phyloP scores from a whole-genome alignment of 1,284 basidiomycete genomes.

The Ceratobasidium papillatum region DNA sequence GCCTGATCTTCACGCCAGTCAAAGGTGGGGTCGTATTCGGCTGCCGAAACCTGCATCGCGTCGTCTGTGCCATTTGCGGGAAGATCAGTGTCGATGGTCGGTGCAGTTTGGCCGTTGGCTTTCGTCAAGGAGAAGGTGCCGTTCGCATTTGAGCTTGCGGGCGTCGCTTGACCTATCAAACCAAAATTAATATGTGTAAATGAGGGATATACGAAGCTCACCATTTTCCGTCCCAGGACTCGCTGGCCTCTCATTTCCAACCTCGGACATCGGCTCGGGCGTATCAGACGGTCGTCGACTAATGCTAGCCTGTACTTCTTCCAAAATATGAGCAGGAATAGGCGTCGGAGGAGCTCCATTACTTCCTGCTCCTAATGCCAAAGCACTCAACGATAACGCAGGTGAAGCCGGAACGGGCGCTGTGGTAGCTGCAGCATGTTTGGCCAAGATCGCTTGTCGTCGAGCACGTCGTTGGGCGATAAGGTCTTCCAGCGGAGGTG shows the following conservation, averaged over 20 bases:
- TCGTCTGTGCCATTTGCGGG: slow-evolving; percentile 51
- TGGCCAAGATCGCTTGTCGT: slow-evolving; percentile 86
- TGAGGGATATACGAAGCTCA: background rate
- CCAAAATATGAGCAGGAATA: slow-evolving; percentile 66
- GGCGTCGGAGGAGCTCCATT: slow-evolving; percentile 61
- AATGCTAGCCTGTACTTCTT: slow-evolving; percentile 53
- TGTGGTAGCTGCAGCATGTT: slow-evolving; percentile 66
- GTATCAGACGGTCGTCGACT: slow-evolving; percentile 47
- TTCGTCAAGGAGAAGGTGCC: slow-evolving; percentile 43
- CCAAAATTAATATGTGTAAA: background rate
- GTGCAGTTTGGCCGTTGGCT: slow-evolving; percentile 34
- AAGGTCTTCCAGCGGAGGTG: slow-evolving; percentile 52
- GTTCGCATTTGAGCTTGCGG: slow-evolving; percentile 36
- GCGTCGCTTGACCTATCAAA: slow-evolving; percentile 38
- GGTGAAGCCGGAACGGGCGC: slow-evolving; percentile 60
- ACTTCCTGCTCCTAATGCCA: background rate
- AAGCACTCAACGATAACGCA: slow-evolving; percentile 7
- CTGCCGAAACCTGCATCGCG: slow-evolving; percentile 81
- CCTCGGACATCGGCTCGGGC: slow-evolving; percentile 41
- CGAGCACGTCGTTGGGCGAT: slow-evolving; percentile 81
- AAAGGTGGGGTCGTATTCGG: slow-evolving; percentile 90
- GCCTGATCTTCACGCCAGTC: slow-evolving; percentile 85
- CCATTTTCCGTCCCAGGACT: slow-evolving; percentile 32
- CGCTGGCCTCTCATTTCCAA: slow-evolving; percentile 50
- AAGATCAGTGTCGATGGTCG: slow-evolving; percentile 23